A percentile compares a stretch with the other conserved stretches of the same genome.
Evolutionary conservation across 2,329 filamentous ascomycete genomes (phyloP).

Genomic region (Hymenoscyphus infarciens): DNA sequence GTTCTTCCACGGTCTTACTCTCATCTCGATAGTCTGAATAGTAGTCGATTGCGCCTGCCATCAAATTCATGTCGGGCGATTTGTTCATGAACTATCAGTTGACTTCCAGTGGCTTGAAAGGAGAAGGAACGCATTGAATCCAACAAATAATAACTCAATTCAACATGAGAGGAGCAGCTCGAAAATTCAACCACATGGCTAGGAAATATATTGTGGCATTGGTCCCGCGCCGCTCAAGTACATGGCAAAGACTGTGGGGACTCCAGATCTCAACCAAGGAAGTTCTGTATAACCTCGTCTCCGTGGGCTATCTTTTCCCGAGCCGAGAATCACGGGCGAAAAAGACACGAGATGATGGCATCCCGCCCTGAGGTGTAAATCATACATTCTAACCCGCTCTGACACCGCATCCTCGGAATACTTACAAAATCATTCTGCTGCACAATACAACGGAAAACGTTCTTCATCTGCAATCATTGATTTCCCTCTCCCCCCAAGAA

Average conservation of each 20-base stretch:
- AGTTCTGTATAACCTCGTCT: neutral
- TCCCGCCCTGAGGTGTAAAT: slow-evolving; percentile 16
- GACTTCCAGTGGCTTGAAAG: neutral
- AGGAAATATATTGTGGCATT: neutral
- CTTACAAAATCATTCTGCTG: slow-evolving; percentile 22
- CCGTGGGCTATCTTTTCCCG: slow-evolving; percentile 1
- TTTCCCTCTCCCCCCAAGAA: slow-evolving; percentile 3
- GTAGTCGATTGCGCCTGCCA: too few relatives aligned
- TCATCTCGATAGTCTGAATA: slow-evolving; percentile 7
- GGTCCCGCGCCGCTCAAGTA: neutral
- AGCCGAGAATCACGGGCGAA: neutral
- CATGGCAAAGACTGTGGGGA: neutral
- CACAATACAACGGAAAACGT: slow-evolving; percentile 17
- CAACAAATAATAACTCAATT: neutral
- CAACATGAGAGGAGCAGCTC: neutral
- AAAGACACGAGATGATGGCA: slow-evolving; percentile 5
- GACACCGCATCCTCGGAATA: slow-evolving; percentile 15
- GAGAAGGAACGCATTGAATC: neutral
- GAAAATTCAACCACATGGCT: neutral
- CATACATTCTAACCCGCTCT: slow-evolving; percentile 26
- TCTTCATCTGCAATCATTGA: slow-evolving; percentile 2
- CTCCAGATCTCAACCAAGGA: neutral
- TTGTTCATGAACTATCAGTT: neutral
- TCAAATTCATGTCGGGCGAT: too few relatives aligned
- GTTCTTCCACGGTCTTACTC: slow-evolving; percentile 17